Evolutionary conservation across 2,329 filamentous ascomycete species (phyloP).

Genomic region (Hirsutella thompsonii): DNA sequence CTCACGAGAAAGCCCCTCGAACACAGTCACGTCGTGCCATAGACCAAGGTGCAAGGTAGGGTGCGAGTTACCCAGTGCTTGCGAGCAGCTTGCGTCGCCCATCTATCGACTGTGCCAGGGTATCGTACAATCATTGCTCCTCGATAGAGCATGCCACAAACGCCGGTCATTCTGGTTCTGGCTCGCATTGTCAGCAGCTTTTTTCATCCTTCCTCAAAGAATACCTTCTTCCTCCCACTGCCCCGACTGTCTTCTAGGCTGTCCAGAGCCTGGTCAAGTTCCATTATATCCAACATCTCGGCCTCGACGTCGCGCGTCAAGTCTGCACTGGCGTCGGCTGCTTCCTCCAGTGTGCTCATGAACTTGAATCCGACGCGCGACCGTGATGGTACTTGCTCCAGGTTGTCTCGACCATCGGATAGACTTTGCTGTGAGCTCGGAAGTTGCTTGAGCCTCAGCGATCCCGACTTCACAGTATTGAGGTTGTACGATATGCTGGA

Average conservation of each 20-base stretch:
- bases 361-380: constrained; percentile 33
- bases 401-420: constrained; percentile 8
- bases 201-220: constrained; percentile 31
- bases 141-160: background rate
- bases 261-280: constrained; percentile 48
- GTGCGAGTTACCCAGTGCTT: background rate
- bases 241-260: constrained; percentile 37
- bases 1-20: background rate
- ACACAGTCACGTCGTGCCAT: too few relatives aligned
- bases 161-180: background rate
- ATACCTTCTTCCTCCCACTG: constrained; percentile 35
- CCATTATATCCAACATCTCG: constrained; percentile 53
- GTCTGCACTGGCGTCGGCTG: constrained; percentile 38
- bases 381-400: constrained; percentile 14
- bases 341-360: constrained; percentile 34
- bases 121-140: constrained; percentile 10
- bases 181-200: constrained; percentile 10
- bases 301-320: constrained; percentile 42
- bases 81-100: background rate
- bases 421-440: constrained; percentile 13
- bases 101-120: constrained; percentile 6
- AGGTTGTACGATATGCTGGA: constrained; percentile 36
- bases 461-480: constrained; percentile 28
- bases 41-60: too few relatives aligned
- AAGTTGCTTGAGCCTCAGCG: constrained; percentile 18